These are phyloP conservation scores for Aspergillus cavernicola DNA, from an alignment of 495 filamentous ascomycete genomes.

Conservation along the genomic window DNA sequence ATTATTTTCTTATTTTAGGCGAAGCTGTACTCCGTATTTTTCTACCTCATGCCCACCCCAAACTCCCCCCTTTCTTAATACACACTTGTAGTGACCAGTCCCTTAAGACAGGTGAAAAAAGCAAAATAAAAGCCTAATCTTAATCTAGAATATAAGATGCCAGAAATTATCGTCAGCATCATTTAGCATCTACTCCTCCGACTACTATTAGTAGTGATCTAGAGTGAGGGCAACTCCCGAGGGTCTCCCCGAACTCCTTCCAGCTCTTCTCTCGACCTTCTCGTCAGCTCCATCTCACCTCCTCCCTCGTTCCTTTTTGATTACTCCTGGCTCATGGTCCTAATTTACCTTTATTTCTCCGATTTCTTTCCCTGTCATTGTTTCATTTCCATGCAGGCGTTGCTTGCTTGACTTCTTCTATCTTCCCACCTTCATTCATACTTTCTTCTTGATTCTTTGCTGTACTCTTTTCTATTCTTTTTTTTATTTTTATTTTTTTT, in stretches of 20 bases:
- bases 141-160: constrained; percentile 11
- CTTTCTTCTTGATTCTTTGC: constrained; percentile 12
- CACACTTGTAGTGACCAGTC: not conserved
- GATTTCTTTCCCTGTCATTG: not conserved
- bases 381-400: constrained; percentile 5
- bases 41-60: not conserved
- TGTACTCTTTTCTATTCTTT: constrained; percentile 26
- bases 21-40: not conserved
- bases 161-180: not conserved
- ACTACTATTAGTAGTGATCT: no score
- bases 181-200: no score
- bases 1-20: constrained; percentile 8
- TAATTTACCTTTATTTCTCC: constrained; percentile 7
- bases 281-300: not conserved
- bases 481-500: constrained; percentile 22
- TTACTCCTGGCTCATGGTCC: not conserved
- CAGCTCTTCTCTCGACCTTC: not conserved
- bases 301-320: not conserved
- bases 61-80: not conserved
- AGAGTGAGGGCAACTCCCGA: no score
- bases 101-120: constrained; percentile 17
- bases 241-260: not conserved
- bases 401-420: not conserved
- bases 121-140: constrained; percentile 15
- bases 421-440: not conserved